phyloP scores from a whole-genome alignment of 169 alveolate genomes.

The Plasmodium vivax region DNA sequence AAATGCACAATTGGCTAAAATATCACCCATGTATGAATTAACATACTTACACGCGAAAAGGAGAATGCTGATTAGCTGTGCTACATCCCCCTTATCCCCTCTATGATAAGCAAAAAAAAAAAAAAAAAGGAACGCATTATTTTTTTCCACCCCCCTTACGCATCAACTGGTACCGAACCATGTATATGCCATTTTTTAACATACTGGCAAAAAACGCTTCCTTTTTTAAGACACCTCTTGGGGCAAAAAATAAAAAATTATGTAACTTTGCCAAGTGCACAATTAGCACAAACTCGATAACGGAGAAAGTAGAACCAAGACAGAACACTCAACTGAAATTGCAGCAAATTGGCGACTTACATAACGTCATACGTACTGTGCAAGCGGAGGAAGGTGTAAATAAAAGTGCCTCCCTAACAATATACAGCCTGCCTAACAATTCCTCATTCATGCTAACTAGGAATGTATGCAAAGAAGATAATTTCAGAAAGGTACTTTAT shows the following conservation, averaged over 20 bases:
- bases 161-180: constrained; percentile 3
- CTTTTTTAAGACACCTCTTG: constrained; percentile 28
- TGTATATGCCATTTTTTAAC: constrained; percentile 39
- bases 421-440: constrained; percentile 31
- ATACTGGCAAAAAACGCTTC: background rate
- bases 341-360: background rate
- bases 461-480: constrained; percentile 19
- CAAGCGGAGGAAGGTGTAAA: background rate
- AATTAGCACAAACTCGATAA: constrained; percentile 27
- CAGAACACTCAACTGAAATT: constrained; percentile 1
- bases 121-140: background rate
- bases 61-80: background rate
- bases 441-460: constrained; percentile 6
- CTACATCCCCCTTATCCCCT: background rate
- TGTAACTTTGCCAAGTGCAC: background rate
- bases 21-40: background rate
- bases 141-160: background rate
- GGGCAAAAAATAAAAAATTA: constrained; percentile 18
- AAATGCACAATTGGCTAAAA: background rate
- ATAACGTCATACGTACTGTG: background rate
- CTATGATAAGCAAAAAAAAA: background rate
- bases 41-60: background rate
- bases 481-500: constrained; percentile 56
- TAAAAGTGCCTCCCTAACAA: background rate
- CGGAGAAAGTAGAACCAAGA: constrained; percentile 7